Base-by-base conservation (phyloP, 441 rosid genomes). In the Mallotus repandus region DNA sequence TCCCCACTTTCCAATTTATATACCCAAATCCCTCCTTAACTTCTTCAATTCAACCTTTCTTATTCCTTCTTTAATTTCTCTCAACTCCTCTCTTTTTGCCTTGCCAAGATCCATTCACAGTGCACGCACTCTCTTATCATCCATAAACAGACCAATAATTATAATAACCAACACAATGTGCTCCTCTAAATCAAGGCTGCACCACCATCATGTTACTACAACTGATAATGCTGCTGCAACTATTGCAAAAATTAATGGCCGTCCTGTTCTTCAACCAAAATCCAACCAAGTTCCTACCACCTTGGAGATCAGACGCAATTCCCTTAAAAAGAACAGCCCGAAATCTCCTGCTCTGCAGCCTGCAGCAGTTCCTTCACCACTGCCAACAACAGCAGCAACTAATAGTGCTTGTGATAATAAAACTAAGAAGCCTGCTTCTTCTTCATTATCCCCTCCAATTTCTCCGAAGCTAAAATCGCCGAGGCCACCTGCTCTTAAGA, bases 221-320 rank as follows among this genome's bases (percentile, higher is more conserved):
- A 21, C 41, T 63, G 13, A 54, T 72, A 72, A n/a, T 10, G 13
- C 38, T 21, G 25, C 45, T 15, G 12, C 61, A 38, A 52, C 25
- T 4, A 12, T 73, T 55, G 70, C 76, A 45, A 79, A 65, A 22
- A 83, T 85, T 81, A 82, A 90, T 62, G 92, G 91, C 49, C 87
- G 91, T 1, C 87, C 83, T 3, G 91, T 90, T 67, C 93, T 90
- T 72, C 88, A 90, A 66, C 92, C 89, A 35, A 84, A 83, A 55
- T 87, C 88, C 21, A 86, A 85, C 81, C 90, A 88, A 82, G 79
- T 83, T 71, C 87, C 88, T 29, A 2, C 32, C 2, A 76, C 70
- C 54, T 81, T 78, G 74, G 86, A 86, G 45, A 74, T 29, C 32
- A 29, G 82, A 59, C 72, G 77, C 15, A 82, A 79, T 75, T 82